Evolutionary conservation across 169 alveolate genomes (phyloP), one percentile per base, ranked within the genome.

Genomic region (Plasmodium billcollinsi): DNA sequence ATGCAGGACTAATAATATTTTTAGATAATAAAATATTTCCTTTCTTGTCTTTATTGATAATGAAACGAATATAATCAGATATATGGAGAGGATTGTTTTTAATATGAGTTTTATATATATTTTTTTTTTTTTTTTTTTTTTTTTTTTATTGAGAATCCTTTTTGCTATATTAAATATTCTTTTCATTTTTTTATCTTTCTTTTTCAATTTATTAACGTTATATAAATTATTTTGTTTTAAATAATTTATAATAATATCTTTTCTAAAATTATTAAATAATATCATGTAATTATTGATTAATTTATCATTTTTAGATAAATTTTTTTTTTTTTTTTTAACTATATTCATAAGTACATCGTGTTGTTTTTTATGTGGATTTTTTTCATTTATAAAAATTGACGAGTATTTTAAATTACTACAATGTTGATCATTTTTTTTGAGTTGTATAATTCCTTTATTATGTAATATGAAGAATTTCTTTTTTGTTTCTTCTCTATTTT

Each of bases 171-270:
- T 74, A 29, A 88, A 71, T 59, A 66, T 88, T 58, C 92, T 88
- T 88, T 88, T 88, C n/a, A 75, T 67, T 69, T 83, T 70, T 56
- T 70, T 83, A 62, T 70, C 56, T 69, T 54, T 67, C 63, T 49
- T 83, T 59, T 71, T 75, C 61, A 70, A 67, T 49, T 75, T 75
- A 43, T 75, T 88, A 20, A 66, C 6, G 33, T 74, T 74, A 73
- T 88, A 75, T 29, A 75, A 88, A 73, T 88, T 88, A 74, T 88
- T 24, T 18, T 52, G 59, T 63, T 88, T 69, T 39, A 74, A 88
- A 75, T 88, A 88, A n/a, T 88, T 74, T 4, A 75, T 56, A 29
- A 88, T 88, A 21, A 67, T 88, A 4, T 63, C 59, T 71, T 83
- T 83, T 69, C 91, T 83, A 50, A 21, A 62, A 29, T 83, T 83